Evolutionary conservation across 768 basidiomycete species (phyloP), one percentile per base, ranked within the genome.

Genomic region (Boletus tylopilopsis): DNA sequence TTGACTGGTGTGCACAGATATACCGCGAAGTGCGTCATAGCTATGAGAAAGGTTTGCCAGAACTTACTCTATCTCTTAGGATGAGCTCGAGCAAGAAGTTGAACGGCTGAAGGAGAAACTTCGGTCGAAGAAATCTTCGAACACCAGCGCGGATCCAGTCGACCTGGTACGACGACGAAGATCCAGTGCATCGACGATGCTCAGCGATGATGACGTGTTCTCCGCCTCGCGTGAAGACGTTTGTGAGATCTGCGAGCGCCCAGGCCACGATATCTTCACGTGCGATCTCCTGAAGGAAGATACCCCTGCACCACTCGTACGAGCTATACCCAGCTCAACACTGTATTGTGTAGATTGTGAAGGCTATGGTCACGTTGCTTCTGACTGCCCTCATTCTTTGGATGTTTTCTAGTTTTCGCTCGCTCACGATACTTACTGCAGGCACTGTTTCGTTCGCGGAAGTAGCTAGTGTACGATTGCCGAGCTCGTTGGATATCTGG

Each of bases 231-330:
- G 43, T n/a, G 71, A 73, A 49, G 71, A 73, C 27, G 75, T 85
- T 5, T 94, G 92, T 69, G 92, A 94, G 65, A 86, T 93, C 38
- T 94, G 91, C 70, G 90, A 91, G 64, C 76, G 79, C 55, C 81
- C 82, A 0, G 90, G 87, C 2, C 92, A 94, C 62, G 90, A 93
- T 60, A 85, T 93, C 41, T 90, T 92, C 67, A 84, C 78, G 33
- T 94, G 92, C 64, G 82, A 84, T 50, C 76, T 90, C 42, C 74
- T 91, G 51, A 81, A 80, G 59, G 82, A 80, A 27, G 82, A 81
- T 32, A 60, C 63, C 22, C 60, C 71, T 10, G 51, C 64, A 15
- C 55, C 64, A 4, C 58, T 66, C 13, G 43, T 52, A 53, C 57
- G 38, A 50, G 30, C 33, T 25, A 65, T 51, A 41, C 48, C 13